These are phyloP conservation scores for Thraustotheca clavata DNA, from an alignment of 352 stramenopile genomes.

Conservation along the genomic window DNA sequence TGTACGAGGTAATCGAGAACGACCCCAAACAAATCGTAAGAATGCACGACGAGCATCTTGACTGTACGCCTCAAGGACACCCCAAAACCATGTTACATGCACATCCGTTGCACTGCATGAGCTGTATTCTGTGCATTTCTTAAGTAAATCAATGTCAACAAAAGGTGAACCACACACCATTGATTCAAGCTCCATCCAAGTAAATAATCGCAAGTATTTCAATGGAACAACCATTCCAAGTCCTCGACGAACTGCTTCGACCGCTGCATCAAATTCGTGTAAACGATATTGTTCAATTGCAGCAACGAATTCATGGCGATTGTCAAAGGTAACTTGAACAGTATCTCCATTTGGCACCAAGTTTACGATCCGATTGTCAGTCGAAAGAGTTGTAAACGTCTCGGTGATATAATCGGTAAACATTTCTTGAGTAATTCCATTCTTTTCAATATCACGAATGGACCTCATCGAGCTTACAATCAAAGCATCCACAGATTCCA, in stretches of 20 bases:
- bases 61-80: constrained; percentile 60
- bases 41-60: constrained; percentile 82
- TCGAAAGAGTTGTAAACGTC: constrained; percentile 83
- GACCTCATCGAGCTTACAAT: constrained; percentile 80
- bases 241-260: constrained; percentile 41
- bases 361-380: constrained; percentile 73
- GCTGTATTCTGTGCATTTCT: constrained; percentile 83
- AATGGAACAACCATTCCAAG: constrained; percentile 70
- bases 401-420: constrained; percentile 89
- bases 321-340: constrained; percentile 72
- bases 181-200: constrained; percentile 63
- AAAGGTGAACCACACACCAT: constrained; percentile 80
- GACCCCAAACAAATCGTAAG: constrained; percentile 89
- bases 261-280: constrained; percentile 68
- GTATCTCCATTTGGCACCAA: constrained; percentile 54
- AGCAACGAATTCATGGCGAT: constrained; percentile 67
- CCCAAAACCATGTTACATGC: constrained; percentile 86
- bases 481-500: constrained; percentile 76
- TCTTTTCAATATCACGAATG: constrained; percentile 72
- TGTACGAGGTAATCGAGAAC: constrained; percentile 75
- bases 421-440: constrained; percentile 65
- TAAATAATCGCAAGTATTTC: constrained; percentile 72
- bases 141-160: constrained; percentile 74
- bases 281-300: constrained; percentile 76
- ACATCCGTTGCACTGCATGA: constrained; percentile 55